phyloP scores from a whole-genome alignment of 805 yeast genomes.

The Myxozyma monticola region DNA sequence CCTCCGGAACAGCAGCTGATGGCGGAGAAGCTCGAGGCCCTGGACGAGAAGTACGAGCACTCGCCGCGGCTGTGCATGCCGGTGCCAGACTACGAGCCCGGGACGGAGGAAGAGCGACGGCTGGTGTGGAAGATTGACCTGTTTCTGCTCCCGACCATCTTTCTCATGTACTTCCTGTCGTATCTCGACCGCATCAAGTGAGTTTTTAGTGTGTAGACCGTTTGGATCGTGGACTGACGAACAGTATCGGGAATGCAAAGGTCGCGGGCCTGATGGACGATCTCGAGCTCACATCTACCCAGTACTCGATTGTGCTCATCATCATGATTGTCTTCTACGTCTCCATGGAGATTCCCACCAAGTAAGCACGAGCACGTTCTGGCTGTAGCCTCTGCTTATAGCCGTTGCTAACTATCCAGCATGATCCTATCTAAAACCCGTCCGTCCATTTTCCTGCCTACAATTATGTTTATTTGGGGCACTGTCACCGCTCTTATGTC shows the following conservation, averaged over 20 bases:
- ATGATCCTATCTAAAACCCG: constrained; percentile 49
- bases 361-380: too few relatives aligned
- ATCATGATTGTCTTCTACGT: constrained; percentile 53
- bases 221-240: constrained; percentile 10
- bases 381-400: too few relatives aligned
- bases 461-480: constrained; percentile 52
- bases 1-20: too few relatives aligned
- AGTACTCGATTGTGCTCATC: constrained; percentile 51
- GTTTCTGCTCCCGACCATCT: constrained; percentile 52
- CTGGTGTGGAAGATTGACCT: constrained; percentile 51
- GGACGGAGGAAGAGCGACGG: constrained; percentile 44
- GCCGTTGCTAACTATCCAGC: too few relatives aligned
- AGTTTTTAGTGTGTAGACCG: neutral
- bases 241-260: constrained; percentile 47
- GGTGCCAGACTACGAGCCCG: constrained; percentile 31
- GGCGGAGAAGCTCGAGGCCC: too few relatives aligned
- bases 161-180: constrained; percentile 53
- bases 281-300: constrained; percentile 44
- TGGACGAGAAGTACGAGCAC: too few relatives aligned
- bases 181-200: too few relatives aligned
- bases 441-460: constrained; percentile 53
- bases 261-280: constrained; percentile 47
- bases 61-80: constrained; percentile 23
- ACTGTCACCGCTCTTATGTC: constrained; percentile 48
- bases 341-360: constrained; percentile 52